Evolutionary conservation across 2,329 filamentous ascomycete genomes (phyloP).

Genomic region (Curvularia sp.): DNA sequence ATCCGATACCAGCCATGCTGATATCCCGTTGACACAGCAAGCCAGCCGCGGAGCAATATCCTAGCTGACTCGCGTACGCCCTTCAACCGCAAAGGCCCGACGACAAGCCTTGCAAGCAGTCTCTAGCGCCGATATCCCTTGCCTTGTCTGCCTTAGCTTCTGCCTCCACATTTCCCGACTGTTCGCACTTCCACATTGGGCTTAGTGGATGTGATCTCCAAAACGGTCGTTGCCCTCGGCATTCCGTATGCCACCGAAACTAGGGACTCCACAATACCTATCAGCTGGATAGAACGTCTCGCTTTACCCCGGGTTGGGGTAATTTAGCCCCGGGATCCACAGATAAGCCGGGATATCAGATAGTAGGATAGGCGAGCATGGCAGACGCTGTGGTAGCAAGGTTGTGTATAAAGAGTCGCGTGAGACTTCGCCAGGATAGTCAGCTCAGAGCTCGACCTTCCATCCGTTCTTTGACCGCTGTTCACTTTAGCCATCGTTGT

Average conservation of each 20-base stretch:
- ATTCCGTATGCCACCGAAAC: constrained; percentile 10
- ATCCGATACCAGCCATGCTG: constrained; percentile 1
- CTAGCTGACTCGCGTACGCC: constrained; percentile 18
- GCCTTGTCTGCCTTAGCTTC: constrained; percentile 18
- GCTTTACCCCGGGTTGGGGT: constrained; percentile 34
- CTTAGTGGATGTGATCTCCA: constrained; percentile 13
- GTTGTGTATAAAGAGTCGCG: constrained; percentile 26
- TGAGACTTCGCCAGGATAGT: constrained; percentile 2
- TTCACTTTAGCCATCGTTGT: not conserved
- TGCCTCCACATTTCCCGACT: constrained; percentile 25
- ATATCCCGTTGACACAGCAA: not conserved
- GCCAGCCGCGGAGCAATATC: constrained; percentile 22
- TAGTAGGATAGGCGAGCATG: constrained; percentile 12
- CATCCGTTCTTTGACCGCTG: not conserved
- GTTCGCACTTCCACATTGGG: constrained; percentile 26
- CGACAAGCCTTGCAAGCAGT: constrained; percentile 21
- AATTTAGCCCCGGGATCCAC: constrained; percentile 26
- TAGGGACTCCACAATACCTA: constrained; percentile 23
- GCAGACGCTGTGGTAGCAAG: constrained; percentile 4
- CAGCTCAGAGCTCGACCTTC: constrained; percentile 14
- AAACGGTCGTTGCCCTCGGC: constrained; percentile 9
- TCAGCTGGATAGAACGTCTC: constrained; percentile 18
- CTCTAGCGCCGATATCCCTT: constrained; percentile 23
- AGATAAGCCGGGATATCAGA: constrained; percentile 26
- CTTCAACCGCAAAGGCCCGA: constrained; percentile 13